A percentile compares a stretch with the other conserved stretches of the same genome.
Evolutionary conservation across 148 eudicot species (phyloP).

Genomic region (Cornus kousa): DNA sequence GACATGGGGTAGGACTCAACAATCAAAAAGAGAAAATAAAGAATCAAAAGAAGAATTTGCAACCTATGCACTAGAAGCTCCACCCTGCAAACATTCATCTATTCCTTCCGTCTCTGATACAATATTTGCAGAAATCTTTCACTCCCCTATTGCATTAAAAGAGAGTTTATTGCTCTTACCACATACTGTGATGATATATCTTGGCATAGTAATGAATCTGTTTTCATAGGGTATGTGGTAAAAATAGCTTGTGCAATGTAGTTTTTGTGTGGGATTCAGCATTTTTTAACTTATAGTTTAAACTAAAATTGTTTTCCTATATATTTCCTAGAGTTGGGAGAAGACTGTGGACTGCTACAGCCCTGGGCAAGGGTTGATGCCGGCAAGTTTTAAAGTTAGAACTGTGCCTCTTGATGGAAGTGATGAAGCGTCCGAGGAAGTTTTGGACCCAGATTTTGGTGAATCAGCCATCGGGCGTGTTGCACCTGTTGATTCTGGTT

Average conservation of each 20-base stretch:
- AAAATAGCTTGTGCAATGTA: neutral
- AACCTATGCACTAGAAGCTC: too few relatives aligned
- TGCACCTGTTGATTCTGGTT: conserved; percentile 97
- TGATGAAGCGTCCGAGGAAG: conserved; percentile 69
- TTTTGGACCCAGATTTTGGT: conserved; percentile 91
- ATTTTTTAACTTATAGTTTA: neutral
- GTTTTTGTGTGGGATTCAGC: neutral
- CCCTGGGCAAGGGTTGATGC: conserved; percentile 96
- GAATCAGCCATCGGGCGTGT: conserved; percentile 98
- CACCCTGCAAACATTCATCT: too few relatives aligned
- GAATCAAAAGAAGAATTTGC: too few relatives aligned
- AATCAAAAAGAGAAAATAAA: too few relatives aligned
- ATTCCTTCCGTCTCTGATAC: too few relatives aligned
- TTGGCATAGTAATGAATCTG: neutral
- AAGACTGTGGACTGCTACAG: conserved; percentile 88
- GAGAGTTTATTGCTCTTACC: neutral
- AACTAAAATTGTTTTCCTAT: neutral
- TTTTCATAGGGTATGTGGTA: neutral
- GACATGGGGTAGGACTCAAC: too few relatives aligned
- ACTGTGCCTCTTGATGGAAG: conserved; percentile 57
- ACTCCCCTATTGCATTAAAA: neutral
- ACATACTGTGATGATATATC: neutral
- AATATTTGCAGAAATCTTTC: neutral
- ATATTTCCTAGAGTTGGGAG: conserved; percentile 72
- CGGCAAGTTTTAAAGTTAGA: conserved; percentile 87